These are phyloP conservation scores for Camelina neglecta DNA, from an alignment of 345 rosid species.

Conservation along the genomic window DNA sequence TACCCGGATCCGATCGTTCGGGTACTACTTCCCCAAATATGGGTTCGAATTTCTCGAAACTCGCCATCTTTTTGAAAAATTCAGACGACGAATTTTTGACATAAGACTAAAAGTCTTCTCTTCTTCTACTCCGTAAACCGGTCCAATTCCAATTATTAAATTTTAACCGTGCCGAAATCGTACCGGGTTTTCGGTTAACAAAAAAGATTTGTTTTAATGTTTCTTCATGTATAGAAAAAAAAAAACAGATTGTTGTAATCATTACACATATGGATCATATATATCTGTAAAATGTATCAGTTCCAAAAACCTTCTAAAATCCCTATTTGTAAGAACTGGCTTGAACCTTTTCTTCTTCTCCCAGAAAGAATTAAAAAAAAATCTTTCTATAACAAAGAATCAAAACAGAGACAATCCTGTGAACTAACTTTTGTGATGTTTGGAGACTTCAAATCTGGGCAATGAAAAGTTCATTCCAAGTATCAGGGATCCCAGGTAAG, in stretches of 20 bases:
- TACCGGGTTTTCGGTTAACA: not conserved
- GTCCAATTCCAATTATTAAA: not conserved
- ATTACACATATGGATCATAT: constrained; percentile 15
- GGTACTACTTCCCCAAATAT: constrained; percentile 69
- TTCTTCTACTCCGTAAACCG: constrained; percentile 16
- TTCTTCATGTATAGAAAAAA: constrained; percentile 1
- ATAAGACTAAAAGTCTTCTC: no score
- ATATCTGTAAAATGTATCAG: not conserved
- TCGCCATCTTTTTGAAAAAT: constrained; percentile 26
- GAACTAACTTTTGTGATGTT: constrained; percentile 15
- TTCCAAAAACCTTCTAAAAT: not conserved
- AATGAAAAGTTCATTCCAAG: constrained; percentile 76
- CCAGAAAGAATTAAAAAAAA: constrained; percentile 28
- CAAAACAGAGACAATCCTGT: constrained; percentile 22
- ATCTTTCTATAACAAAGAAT: constrained; percentile 38
- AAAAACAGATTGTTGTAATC: not conserved
- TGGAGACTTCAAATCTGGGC: constrained; percentile 53
- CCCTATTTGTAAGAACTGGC: constrained; percentile 11
- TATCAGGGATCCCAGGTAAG: constrained; percentile 85
- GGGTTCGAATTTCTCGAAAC: constrained; percentile 61
- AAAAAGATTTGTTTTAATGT: not conserved
- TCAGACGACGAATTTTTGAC: not conserved
- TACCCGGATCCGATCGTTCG: constrained; percentile 51
- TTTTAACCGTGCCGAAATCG: not conserved
- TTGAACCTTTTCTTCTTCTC: constrained; percentile 13